Evolutionary conservation across 1,139 yeast genomes (phyloP), one percentile per base, ranked within the genome.

Genomic region (Sporopachydermia cereana): DNA sequence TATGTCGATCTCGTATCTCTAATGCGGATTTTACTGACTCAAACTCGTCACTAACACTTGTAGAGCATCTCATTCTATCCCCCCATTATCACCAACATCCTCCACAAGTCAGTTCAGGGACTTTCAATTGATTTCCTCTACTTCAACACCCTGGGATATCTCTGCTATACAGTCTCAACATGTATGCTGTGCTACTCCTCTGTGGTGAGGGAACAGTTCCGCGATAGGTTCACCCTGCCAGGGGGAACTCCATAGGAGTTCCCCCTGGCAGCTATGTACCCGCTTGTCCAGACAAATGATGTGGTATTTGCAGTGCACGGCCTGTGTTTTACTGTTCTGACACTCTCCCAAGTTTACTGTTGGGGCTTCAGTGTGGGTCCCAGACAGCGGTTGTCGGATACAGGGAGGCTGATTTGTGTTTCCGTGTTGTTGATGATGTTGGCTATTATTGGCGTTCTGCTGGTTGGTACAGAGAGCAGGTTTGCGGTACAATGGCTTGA

Each of bases 11-110:
- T n/a, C n/a, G n/a, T n/a, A n/a, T n/a, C n/a, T n/a, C n/a, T 21
- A 5, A 14, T 16, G 46, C 4, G 18, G 9, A 27, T 27, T 23
- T 9, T 20, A 43, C 24, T 44, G 24, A 34, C 24, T 43, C 41
- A 25, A 17, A n/a, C n/a, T n/a, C n/a, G n/a, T n/a, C n/a, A n/a
- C n/a, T n/a, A n/a, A n/a, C n/a, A n/a, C n/a, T 41, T 54, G 43
- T 55, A 68, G 76, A 65, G 73, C 44, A 50, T 68, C 3, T 67
- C 75, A 16, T 62, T 69, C 43, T 71, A 71, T 50, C 76, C 76
- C 3, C 68, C 74, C 2, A 49, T 71, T 3, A 48, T 62, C 30
- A 58, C 71, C 21, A 68, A 68, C 45, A 54, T 55, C 36, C 53
- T 54, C 36, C 54, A 69, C 31, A 57, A 53, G 46, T 61, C 69